phyloP scores from a whole-genome alignment of 805 yeast genomes.

The Myxozyma neotropica region DNA sequence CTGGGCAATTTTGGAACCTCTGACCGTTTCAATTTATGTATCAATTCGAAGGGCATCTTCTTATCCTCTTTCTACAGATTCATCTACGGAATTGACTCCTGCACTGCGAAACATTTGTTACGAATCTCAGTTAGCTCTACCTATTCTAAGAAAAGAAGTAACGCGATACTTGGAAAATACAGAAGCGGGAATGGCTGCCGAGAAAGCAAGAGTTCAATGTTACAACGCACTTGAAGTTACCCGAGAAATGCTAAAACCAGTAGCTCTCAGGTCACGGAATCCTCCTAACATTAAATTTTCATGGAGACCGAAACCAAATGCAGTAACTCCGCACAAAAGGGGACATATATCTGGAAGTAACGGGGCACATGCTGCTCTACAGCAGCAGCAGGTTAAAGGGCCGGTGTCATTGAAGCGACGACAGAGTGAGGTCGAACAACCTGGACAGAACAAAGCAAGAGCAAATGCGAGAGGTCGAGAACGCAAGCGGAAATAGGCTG shows the following conservation, averaged over 20 bases:
- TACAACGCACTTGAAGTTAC: slow-evolving; percentile 19
- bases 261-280: slow-evolving; percentile 5
- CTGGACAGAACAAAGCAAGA: neutral
- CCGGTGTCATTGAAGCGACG: neutral
- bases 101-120: slow-evolving; percentile 15
- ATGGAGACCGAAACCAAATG: slow-evolving; percentile 13
- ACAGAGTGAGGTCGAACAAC: neutral
- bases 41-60: slow-evolving; percentile 20
- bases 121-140: slow-evolving; percentile 21
- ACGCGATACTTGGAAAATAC: neutral
- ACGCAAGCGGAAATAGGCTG: neutral
- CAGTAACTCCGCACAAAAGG: neutral
- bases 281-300: slow-evolving; percentile 33
- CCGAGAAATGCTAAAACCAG: slow-evolving; percentile 26
- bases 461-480: neutral
- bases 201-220: slow-evolving; percentile 22
- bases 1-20: slow-evolving; percentile 30
- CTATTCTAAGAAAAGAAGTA: slow-evolving; percentile 7
- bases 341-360: neutral
- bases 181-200: neutral
- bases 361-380: neutral
- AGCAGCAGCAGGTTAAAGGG: neutral
- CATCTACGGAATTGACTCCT: slow-evolving; percentile 29
- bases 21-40: slow-evolving; percentile 20
- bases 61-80: slow-evolving; percentile 29